These are phyloP conservation scores for Graphiopsis chlorocephala DNA, from an alignment of 2,329 filamentous ascomycete genomes.

Conservation along the genomic window DNA sequence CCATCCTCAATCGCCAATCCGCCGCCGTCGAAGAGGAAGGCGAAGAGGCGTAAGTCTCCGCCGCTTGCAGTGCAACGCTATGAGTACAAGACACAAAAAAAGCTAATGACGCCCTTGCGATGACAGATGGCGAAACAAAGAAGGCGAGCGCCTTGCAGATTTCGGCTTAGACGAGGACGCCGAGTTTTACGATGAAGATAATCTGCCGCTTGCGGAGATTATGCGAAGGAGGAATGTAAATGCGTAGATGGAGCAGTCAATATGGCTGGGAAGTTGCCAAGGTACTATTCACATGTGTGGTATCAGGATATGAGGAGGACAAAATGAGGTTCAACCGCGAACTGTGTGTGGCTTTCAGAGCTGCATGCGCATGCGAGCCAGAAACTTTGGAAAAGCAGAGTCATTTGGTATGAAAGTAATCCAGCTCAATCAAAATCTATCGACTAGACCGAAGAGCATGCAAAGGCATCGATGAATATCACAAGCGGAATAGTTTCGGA, in stretches of 20 bases:
- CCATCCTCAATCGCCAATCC: not conserved
- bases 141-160: slow-evolving; percentile 71
- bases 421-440: not conserved
- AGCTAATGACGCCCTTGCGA: not conserved
- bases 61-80: not conserved
- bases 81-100: too few relatives aligned
- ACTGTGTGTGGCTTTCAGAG: too few relatives aligned
- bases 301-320: too few relatives aligned
- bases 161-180: slow-evolving; percentile 78
- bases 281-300: not conserved
- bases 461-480: not conserved
- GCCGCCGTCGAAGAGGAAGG: slow-evolving; percentile 37
- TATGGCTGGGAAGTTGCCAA: not conserved
- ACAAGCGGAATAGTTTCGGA: not conserved
- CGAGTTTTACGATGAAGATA: slow-evolving; percentile 63
- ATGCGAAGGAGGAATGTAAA: slow-evolving; percentile 52
- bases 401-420: too few relatives aligned
- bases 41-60: slow-evolving; percentile 43
- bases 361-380: too few relatives aligned
- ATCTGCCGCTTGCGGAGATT: slow-evolving; percentile 65
- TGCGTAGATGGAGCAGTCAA: not conserved
- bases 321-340: not conserved
- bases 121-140: slow-evolving; percentile 65
- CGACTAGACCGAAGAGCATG: not conserved
- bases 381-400: too few relatives aligned